Evolutionary conservation across 2,329 filamentous ascomycete species (phyloP), one percentile per base, ranked within the genome.

Genomic region (Exophiala spinifera): DNA sequence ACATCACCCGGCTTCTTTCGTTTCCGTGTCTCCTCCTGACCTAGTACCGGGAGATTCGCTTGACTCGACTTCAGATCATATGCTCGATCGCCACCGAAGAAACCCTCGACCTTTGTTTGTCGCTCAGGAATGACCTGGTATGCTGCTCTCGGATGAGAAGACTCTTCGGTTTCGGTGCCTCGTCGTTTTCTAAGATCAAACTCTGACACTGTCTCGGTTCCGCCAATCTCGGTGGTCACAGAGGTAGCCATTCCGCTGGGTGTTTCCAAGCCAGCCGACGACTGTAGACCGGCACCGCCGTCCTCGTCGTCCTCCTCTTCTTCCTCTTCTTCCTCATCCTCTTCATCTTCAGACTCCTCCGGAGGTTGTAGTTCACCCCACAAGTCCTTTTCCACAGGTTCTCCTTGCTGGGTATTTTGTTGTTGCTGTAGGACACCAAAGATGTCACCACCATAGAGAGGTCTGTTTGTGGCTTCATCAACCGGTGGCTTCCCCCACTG

Each of bases 1-100:
- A 99, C 82, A 69, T 99, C 94, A 37, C 92, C 94, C 3, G 88
- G 91, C 80, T 96, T 96, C 83, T 97, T 99, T 66, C 90, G 83
- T 75, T 95, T 94, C 65, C 89, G 77, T 50, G 70, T 79, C 52
- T 91, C 84, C 55, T 91, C 88, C 20, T 95, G 89, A 10, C 91
- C 94, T 3, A 99, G 81, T 2, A 95, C 81, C 1, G 88, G 87
- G 57, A 89, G 71, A 56, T 78, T 75, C 19, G 76, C 73, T 57
- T 80, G 76, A 28, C 76, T 77, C 60, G 76, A 83, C 58, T 79
- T 86, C 59, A 99, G 80, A 72, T 99, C 91, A 73, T 99, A 99
- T 14, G 88, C 88, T 67, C 90, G 87, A 69, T 97, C 92, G 64
- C 89, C 91, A 63, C 94, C 94, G 69, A 99, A 97, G 82, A 99